phyloP scores from a whole-genome alignment of 805 yeast genomes.

The Debaryomyces castellii region DNA sequence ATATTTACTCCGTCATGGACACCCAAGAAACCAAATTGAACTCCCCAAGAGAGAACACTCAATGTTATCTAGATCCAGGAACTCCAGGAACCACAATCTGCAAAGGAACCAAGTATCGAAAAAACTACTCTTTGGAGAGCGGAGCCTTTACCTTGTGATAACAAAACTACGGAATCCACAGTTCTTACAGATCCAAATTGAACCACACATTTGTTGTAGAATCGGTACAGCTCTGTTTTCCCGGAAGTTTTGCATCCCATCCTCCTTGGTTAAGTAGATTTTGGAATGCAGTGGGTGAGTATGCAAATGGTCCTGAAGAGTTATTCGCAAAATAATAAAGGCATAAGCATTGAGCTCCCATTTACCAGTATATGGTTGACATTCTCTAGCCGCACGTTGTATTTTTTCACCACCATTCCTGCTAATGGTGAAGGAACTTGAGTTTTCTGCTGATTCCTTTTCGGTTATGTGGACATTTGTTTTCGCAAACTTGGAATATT shows the following conservation, averaged over 20 bases:
- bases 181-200: constrained; percentile 1
- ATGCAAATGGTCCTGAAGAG: constrained; percentile 6
- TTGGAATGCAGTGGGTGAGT: constrained; percentile 7
- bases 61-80: not conserved
- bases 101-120: constrained; percentile 1
- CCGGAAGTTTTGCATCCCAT: constrained; percentile 2
- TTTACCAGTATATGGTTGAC: constrained; percentile 3
- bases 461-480: not conserved
- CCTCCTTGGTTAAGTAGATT: constrained; percentile 6
- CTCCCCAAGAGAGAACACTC: constrained; percentile 1
- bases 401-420: not conserved
- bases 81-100: constrained; percentile 3
- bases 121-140: constrained; percentile 2
- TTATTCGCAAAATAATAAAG: constrained; percentile 7
- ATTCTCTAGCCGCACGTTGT: not conserved
- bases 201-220: constrained; percentile 1
- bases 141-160: constrained; percentile 2
- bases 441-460: not conserved
- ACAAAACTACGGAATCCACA: constrained; percentile 1
- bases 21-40: not conserved
- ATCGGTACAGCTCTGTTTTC: not conserved
- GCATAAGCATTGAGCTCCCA: constrained; percentile 6
- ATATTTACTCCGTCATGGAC: not conserved
- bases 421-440: not conserved
- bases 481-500: not conserved